phyloP scores from a whole-genome alignment of 2,329 filamentous ascomycete species.

The Pestalotiopsis sp. region DNA sequence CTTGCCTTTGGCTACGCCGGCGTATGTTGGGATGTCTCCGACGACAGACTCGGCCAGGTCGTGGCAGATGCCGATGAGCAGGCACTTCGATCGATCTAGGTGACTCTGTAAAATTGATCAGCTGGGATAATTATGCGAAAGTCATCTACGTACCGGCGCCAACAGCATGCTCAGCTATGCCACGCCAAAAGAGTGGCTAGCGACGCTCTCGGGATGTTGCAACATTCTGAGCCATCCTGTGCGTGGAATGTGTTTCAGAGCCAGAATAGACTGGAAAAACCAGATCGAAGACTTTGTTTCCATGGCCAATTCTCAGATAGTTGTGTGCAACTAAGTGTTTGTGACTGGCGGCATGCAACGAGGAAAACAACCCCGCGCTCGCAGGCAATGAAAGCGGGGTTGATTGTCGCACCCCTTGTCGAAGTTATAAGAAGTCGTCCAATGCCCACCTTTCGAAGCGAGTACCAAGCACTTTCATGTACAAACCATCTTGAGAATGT shows the following conservation, averaged over 20 bases:
- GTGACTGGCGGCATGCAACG: too few relatives aligned
- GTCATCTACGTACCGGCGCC: not conserved
- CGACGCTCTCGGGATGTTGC: not conserved
- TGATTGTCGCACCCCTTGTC: too few relatives aligned
- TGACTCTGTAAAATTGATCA: not conserved
- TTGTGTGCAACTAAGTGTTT: too few relatives aligned
- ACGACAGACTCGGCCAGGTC: not conserved
- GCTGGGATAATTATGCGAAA: not conserved
- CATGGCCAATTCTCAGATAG: too few relatives aligned
- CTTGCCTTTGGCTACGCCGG: not conserved
- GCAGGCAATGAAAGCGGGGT: too few relatives aligned
- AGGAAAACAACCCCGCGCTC: too few relatives aligned
- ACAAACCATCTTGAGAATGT: too few relatives aligned
- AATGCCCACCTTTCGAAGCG: too few relatives aligned
- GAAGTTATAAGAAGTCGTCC: too few relatives aligned
- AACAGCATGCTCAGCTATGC: not conserved
- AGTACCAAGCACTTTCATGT: too few relatives aligned
- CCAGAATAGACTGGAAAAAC: too few relatives aligned
- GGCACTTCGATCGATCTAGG: not conserved
- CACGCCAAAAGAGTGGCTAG: not conserved
- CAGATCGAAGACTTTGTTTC: too few relatives aligned
- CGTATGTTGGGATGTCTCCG: slow-evolving; percentile 1
- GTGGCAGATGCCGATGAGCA: not conserved
- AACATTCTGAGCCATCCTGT: slow-evolving; percentile 1
- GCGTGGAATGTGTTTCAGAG: not conserved